Percentiles rank a stretch among this genome's conserved stretches.
Evolutionary conservation across 2,329 filamentous ascomycete genomes (phyloP).

Genomic region (Xylariaceae sp.): DNA sequence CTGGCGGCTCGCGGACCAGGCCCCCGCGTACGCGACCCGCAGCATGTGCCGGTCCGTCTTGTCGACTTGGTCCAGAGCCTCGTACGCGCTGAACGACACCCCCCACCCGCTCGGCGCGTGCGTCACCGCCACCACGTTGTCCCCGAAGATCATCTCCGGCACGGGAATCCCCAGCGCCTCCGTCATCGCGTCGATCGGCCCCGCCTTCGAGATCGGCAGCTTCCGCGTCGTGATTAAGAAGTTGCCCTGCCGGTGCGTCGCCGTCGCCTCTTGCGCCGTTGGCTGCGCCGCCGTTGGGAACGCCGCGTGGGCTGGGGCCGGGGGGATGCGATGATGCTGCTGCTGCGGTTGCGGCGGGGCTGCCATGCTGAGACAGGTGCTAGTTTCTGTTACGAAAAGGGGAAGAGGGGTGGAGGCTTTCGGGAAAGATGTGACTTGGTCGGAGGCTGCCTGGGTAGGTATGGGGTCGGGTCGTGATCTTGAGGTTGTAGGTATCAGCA

Average conservation of each 20-base stretch:
- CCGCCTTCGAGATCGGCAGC: slow-evolving; percentile 90
- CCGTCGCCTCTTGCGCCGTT: slow-evolving; percentile 55
- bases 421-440: too few relatives aligned
- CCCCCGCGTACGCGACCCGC: slow-evolving; percentile 87
- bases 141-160: slow-evolving; percentile 99
- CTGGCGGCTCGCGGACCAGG: slow-evolving; percentile 73
- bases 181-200: slow-evolving; percentile 84
- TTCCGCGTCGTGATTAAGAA: slow-evolving; percentile 84
- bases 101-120: slow-evolving; percentile 78
- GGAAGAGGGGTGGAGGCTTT: too few relatives aligned
- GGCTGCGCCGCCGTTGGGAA: slow-evolving; percentile 56
- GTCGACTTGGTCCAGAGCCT: slow-evolving; percentile 87
- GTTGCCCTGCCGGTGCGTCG: slow-evolving; percentile 59
- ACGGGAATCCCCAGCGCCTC: slow-evolving; percentile 79
- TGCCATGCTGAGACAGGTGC: too few relatives aligned
- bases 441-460: too few relatives aligned
- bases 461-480: too few relatives aligned
- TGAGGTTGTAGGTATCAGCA: too few relatives aligned
- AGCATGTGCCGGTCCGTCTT: slow-evolving; percentile 92
- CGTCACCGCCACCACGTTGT: slow-evolving; percentile 79
- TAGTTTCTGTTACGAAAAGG: too few relatives aligned
- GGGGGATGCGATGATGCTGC: slow-evolving; percentile 43
- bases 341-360: too few relatives aligned
- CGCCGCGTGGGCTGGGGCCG: slow-evolving; percentile 51
- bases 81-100: slow-evolving; percentile 80